Percentiles rank a stretch among this genome's conserved stretches.
Conservation (phyloP, 164 flowering plant species). For the Dillenia suffruticosa region DNA sequence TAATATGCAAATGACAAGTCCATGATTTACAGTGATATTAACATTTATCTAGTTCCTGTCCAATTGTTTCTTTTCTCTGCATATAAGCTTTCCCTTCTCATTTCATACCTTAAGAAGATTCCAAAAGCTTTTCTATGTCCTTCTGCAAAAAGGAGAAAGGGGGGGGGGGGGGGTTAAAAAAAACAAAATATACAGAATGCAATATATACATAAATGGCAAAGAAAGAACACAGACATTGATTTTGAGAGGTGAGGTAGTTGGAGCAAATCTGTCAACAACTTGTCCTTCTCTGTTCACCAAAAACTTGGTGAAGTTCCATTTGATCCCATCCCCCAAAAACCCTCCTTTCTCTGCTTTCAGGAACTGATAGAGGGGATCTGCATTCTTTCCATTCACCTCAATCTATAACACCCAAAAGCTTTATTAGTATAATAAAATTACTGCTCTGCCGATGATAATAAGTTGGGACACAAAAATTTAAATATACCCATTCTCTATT, state of each 20-base stretch:
- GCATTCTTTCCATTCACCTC: conserved; percentile 87
- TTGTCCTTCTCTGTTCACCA: conserved; percentile 81
- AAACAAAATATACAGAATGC: neutral
- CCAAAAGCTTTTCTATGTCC: conserved; percentile 55
- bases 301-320: conserved; percentile 94
- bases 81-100: no score
- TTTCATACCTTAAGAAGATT: conserved; percentile 22
- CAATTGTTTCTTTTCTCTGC: no score
- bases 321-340: conserved; percentile 65
- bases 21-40: no score
- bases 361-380: conserved; percentile 68
- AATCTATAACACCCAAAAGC: conserved; percentile 31
- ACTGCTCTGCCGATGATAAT: no score
- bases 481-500: no score
- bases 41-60: no score
- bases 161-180: neutral
- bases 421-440: neutral
- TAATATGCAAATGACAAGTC: no score
- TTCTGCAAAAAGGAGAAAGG: conserved; percentile 37
- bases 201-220: neutral
- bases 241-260: conserved; percentile 64
- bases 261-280: conserved; percentile 81
- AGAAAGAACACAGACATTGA: conserved; percentile 51
- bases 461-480: no score
- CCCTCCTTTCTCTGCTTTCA: conserved; percentile 79